Conservation (phyloP, 371 early-diverging fungal genomes). For the Zopfochytrium polystomum region DNA sequence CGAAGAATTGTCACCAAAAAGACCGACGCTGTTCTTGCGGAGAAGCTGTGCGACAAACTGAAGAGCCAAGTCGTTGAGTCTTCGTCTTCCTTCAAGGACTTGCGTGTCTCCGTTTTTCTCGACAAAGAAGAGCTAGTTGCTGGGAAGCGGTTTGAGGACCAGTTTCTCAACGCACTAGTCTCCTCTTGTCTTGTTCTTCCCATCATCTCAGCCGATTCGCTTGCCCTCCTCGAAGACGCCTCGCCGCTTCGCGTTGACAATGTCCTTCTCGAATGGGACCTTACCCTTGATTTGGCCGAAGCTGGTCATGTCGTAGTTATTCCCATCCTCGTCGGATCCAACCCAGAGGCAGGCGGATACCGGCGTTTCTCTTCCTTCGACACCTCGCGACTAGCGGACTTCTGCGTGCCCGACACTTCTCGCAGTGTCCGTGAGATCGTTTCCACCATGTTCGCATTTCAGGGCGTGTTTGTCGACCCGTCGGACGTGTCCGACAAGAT, state of each 20-base stretch:
- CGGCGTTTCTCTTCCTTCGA: neutral
- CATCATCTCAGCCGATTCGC: neutral
- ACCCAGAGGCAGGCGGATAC: neutral
- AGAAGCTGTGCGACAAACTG: neutral
- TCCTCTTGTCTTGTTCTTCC: constrained; percentile 3
- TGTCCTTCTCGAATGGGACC: constrained; percentile 3
- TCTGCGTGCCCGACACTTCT: too few relatives aligned
- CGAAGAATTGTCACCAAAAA: neutral
- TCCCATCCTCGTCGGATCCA: constrained; percentile 2
- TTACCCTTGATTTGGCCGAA: neutral
- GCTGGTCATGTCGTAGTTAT: neutral
- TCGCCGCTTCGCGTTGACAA: neutral
- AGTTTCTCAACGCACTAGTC: constrained; percentile 1
- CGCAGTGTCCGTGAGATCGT: too few relatives aligned
- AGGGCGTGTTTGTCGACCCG: too few relatives aligned
- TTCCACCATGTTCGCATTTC: too few relatives aligned
- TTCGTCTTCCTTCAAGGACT: neutral
- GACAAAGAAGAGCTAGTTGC: constrained; percentile 4
- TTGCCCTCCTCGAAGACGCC: neutral
- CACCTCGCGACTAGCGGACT: too few relatives aligned
- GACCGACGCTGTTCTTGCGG: constrained; percentile 9
- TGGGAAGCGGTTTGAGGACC: neutral
- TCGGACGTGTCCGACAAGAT: too few relatives aligned
- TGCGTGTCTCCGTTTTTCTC: constrained; percentile 1
- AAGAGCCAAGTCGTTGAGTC: constrained; percentile 1